A percentile compares a stretch with the other conserved stretches of the same genome.
Conservation (phyloP, 495 filamentous ascomycete species). For the Podospora didyma region DNA sequence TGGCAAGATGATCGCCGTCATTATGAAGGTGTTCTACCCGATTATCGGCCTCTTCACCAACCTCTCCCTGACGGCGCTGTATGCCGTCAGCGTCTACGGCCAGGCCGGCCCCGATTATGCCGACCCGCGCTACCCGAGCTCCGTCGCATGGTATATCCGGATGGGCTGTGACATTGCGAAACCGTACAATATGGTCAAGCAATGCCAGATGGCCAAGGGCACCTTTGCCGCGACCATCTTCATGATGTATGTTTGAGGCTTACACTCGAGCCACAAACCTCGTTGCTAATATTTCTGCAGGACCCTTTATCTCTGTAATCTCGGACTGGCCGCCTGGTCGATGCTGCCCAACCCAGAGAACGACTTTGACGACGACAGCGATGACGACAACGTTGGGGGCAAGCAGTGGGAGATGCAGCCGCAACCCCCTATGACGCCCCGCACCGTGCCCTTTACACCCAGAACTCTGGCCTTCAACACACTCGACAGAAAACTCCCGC, state of each 20-base stretch:
- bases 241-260: conserved; percentile 57
- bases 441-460: conserved; percentile 43
- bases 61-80: conserved; percentile 56
- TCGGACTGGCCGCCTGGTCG: conserved; percentile 55
- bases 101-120: conserved; percentile 79
- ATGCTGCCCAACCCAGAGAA: conserved; percentile 53
- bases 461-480: conserved; percentile 53
- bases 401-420: conserved; percentile 45
- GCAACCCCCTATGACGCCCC: conserved; percentile 31
- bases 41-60: conserved; percentile 60
- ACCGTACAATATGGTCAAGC: conserved; percentile 50
- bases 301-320: conserved; percentile 51
- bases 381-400: conserved; percentile 15
- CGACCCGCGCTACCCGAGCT: conserved; percentile 64
- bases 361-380: conserved; percentile 36
- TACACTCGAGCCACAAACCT: background rate
- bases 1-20: conserved; percentile 60
- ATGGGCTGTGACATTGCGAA: conserved; percentile 67
- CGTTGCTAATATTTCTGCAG: conserved; percentile 28
- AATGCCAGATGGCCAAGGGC: conserved; percentile 73
- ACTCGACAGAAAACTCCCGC: conserved; percentile 46
- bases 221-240: conserved; percentile 67
- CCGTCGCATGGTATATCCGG: conserved; percentile 78
- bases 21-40: conserved; percentile 70
- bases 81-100: conserved; percentile 59